A percentile compares a stretch with the other conserved stretches of the same genome.
These are phyloP conservation scores for Triticum dicoccoides DNA, from an alignment of 176 grass and related monocot species.

Conservation along the genomic window DNA sequence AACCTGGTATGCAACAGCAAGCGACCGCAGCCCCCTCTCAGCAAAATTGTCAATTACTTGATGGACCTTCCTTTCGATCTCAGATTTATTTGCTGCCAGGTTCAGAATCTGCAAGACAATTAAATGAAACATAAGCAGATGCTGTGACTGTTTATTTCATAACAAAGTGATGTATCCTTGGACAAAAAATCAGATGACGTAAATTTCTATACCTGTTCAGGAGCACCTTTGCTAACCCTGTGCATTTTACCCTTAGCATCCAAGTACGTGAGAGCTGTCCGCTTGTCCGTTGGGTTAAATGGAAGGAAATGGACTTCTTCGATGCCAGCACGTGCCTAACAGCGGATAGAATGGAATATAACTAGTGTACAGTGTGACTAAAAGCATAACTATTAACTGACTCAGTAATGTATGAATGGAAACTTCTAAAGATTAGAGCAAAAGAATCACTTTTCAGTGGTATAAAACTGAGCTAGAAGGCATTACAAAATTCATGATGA, in stretches of 20 bases:
- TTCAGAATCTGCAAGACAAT: slow-evolving; percentile 53
- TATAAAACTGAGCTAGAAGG: not conserved
- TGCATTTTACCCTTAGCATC: slow-evolving; percentile 61
- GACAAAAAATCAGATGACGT: not conserved
- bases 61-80: slow-evolving; percentile 58
- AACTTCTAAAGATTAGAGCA: not conserved
- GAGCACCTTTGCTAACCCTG: slow-evolving; percentile 79
- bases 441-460: not conserved
- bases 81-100: slow-evolving; percentile 49
- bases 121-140: slow-evolving; percentile 18
- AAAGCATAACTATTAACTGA: not conserved
- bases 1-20: slow-evolving; percentile 64
- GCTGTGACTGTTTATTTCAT: not conserved
- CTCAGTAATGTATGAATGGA: not conserved
- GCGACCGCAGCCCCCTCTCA: slow-evolving; percentile 50
- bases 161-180: not conserved
- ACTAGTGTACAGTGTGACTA: slow-evolving; percentile 2
- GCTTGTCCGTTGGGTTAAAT: slow-evolving; percentile 76
- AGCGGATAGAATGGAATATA: slow-evolving; percentile 24
- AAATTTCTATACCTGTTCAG: slow-evolving; percentile 63
- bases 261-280: slow-evolving; percentile 77
- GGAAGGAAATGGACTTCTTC: slow-evolving; percentile 71
- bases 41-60: slow-evolving; percentile 51
- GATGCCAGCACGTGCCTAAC: slow-evolving; percentile 57
- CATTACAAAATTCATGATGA: slow-evolving; percentile 5